Percentiles rank a stretch among this genome's conserved stretches.
phyloP scores from a whole-genome alignment of 345 rosid genomes.

The Corchorus olitorius region DNA sequence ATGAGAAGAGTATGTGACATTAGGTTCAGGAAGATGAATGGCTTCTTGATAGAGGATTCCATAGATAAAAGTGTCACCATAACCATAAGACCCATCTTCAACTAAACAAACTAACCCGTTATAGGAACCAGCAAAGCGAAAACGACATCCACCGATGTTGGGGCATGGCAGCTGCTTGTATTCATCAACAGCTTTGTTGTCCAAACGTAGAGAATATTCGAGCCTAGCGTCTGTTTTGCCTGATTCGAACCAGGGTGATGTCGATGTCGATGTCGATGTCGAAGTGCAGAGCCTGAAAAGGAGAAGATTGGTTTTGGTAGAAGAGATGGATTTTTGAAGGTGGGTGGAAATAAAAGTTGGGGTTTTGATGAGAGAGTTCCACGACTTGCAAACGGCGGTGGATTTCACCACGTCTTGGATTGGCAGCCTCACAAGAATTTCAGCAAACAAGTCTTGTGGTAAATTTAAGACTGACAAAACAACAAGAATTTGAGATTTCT shows the following conservation, averaged over 20 bases:
- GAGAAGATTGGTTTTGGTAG: neutral
- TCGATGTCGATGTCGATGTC: too few relatives aligned
- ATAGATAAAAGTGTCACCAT: too few relatives aligned
- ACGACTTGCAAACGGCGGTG: neutral
- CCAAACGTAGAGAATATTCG: neutral
- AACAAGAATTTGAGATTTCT: too few relatives aligned
- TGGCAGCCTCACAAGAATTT: too few relatives aligned
- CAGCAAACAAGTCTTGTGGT: too few relatives aligned
- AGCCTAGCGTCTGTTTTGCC: too few relatives aligned
- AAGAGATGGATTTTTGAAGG: neutral
- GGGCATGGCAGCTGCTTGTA: neutral
- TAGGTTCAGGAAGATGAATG: neutral
- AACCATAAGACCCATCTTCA: too few relatives aligned
- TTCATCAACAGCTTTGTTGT: neutral
- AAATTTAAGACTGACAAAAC: too few relatives aligned
- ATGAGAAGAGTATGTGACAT: neutral
- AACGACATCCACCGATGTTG: neutral
- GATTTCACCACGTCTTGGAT: neutral
- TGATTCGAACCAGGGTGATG: too few relatives aligned
- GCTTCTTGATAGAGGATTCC: neutral
- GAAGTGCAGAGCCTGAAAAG: neutral
- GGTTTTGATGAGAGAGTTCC: neutral
- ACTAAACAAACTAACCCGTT: neutral
- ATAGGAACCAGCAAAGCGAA: neutral
- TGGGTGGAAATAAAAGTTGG: neutral